Percentiles rank a stretch among this genome's conserved stretches.
Conservation (phyloP, 2,329 filamentous ascomycete species). For the Geosmithia flava region DNA sequence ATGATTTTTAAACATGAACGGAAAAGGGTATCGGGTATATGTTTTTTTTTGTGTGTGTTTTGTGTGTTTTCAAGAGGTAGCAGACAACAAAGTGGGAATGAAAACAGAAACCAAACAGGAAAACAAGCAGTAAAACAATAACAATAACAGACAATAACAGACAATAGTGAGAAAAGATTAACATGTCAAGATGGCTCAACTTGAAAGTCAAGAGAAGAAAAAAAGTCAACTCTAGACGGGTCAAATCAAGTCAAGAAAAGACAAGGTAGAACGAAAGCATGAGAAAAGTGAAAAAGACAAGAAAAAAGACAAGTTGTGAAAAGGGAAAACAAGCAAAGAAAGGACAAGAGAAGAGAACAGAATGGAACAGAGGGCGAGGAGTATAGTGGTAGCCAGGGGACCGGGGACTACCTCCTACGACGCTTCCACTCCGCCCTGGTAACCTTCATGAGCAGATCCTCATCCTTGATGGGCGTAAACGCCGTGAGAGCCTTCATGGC, state of each 20-base stretch:
- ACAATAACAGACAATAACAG: too few species aligned
- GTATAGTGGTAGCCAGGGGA: conserved; percentile 10
- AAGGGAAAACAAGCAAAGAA: not conserved
- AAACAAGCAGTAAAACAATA: too few species aligned
- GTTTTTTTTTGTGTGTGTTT: too few species aligned
- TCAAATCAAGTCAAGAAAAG: not conserved
- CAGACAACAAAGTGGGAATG: not conserved
- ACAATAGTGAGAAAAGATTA: too few species aligned
- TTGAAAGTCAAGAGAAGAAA: too few species aligned
- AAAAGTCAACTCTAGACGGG: conserved; percentile 1
- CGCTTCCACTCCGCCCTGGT: conserved; percentile 76
- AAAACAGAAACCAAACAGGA: not conserved
- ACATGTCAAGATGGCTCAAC: too few species aligned
- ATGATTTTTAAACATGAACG: too few species aligned
- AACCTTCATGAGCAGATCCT: conserved; percentile 86
- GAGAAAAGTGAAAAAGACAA: too few species aligned
- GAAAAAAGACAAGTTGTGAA: too few species aligned
- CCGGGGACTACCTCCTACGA: conserved; percentile 28
- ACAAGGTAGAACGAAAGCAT: not conserved
- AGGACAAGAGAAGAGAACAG: not conserved
- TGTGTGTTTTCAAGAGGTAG: not conserved
- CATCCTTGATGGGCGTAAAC: conserved; percentile 88
- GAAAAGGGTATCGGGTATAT: too few species aligned
- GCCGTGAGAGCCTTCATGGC: conserved; percentile 94
- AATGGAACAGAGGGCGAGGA: not conserved